Evolutionary conservation across 768 basidiomycete genomes (phyloP), one percentile per base, ranked within the genome.

Genomic region (Amanita rubescens): DNA sequence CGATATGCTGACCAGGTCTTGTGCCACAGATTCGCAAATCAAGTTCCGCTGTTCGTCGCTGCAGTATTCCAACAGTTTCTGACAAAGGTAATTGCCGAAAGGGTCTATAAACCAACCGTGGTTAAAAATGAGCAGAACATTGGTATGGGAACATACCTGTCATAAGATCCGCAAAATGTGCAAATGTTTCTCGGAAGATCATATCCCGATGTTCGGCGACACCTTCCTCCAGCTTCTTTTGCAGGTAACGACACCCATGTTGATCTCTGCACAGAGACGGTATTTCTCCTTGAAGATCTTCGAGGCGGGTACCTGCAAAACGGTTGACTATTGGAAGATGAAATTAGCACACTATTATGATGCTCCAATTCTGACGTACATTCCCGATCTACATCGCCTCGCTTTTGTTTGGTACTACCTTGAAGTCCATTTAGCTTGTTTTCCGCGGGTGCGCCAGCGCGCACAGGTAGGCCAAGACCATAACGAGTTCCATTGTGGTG

Each of bases 101-200:
- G 96, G 95, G 75, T 98, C 94, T 90, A 49, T 55, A 47, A 55
- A 17, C 45, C 44, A 27, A 55, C 35, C 30, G 49, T 41, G 20
- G 46, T 46, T 53, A 54, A 53, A 38, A 45, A 10, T 17, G 47
- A 51, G 30, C 49, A 17, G 6, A 20, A 15, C 35, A 32, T 20
- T 45, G 45, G 38, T 65, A 78, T 27, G 17, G 10, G 30, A 10
- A 17, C 34, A 24, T 46, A 90, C 90, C 91, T 30, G 93, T 98
- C 96, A 99, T 99, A 57, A 99, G 78, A 60, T 98, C 96, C 45
- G 95, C 90, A 63, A 98, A 97, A 64, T 98, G 94, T 43, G 87
- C 85, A 63, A 95, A 98, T 1, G 95, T 97, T 74, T 99, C 96
- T 55, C 89, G 82, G 80, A 97, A 99, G 67, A 99, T 99, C 90